Evolutionary conservation across 106 monocot species (phyloP).

Genomic region (Hemerocallis citrina): DNA sequence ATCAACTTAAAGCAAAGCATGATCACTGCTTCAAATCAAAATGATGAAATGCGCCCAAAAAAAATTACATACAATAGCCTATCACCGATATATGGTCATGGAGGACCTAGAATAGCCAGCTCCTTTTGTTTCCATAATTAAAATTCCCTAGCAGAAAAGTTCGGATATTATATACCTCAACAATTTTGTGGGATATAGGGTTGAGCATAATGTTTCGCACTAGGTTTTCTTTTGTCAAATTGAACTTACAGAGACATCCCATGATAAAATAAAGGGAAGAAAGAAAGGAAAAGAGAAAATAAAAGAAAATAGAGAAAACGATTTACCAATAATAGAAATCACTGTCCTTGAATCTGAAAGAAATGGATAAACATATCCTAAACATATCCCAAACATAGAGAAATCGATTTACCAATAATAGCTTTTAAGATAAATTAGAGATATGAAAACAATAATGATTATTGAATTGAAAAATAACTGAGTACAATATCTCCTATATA

Average conservation of each 20-base stretch:
- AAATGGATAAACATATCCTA: constrained; percentile 13
- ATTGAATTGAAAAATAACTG: no score
- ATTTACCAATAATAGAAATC: constrained; percentile 94
- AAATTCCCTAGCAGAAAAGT: not conserved
- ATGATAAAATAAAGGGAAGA: not conserved
- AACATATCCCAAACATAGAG: no score
- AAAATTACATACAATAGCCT: not conserved
- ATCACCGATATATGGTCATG: not conserved
- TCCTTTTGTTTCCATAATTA: not conserved
- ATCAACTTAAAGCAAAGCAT: no score
- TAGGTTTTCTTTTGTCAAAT: not conserved
- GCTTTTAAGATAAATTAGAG: no score
- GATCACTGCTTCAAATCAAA: no score
- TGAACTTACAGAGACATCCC: not conserved
- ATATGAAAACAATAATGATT: no score
- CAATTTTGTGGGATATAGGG: not conserved
- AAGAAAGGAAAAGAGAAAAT: no score
- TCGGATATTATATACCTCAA: not conserved
- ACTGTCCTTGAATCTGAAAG: constrained; percentile 95
- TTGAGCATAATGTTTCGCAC: not conserved
- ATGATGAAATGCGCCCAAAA: not conserved
- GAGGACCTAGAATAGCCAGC: no score
- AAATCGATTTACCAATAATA: no score
- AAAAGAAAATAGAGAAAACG: no score
- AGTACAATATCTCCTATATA: no score